Evolutionary conservation across 2,329 filamentous ascomycete genomes (phyloP).

Genomic region (Lachnellula willkommii): DNA sequence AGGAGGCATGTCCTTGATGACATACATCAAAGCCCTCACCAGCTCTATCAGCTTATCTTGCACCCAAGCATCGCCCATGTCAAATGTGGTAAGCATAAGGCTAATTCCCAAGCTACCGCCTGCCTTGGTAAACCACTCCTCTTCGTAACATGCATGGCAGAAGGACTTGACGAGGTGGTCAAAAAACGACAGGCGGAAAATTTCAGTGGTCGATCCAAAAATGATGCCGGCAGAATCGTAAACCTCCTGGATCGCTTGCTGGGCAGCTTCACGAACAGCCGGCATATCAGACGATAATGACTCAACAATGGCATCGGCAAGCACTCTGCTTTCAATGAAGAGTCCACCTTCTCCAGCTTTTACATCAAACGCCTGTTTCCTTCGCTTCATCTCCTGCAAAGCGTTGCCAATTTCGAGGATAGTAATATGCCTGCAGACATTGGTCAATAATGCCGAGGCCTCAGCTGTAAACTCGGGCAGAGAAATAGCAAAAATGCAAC

Average conservation of each 20-base stretch:
- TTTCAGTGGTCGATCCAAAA: slow-evolving; percentile 67
- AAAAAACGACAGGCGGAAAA: slow-evolving; percentile 79
- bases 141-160: slow-evolving; percentile 91
- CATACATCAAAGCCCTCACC: slow-evolving; percentile 85
- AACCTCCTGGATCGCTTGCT: slow-evolving; percentile 71
- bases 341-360: slow-evolving; percentile 81
- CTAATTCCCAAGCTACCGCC: slow-evolving; percentile 88
- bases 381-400: slow-evolving; percentile 74
- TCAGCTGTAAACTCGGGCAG: slow-evolving; percentile 74
- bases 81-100: slow-evolving; percentile 76
- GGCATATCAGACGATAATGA: slow-evolving; percentile 80
- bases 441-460: slow-evolving; percentile 68
- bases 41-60: slow-evolving; percentile 79
- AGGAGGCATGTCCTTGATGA: slow-evolving; percentile 96
- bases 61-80: slow-evolving; percentile 81
- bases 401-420: slow-evolving; percentile 83
- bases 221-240: slow-evolving; percentile 72
- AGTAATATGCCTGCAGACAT: slow-evolving; percentile 84
- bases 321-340: slow-evolving; percentile 76
- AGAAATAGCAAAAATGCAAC: slow-evolving; percentile 78
- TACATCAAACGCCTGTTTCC: slow-evolving; percentile 74
- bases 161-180: slow-evolving; percentile 75
- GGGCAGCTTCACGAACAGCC: slow-evolving; percentile 75
- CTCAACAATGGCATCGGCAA: slow-evolving; percentile 87
- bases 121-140: slow-evolving; percentile 98